These are phyloP conservation scores for Psophocarpus tetragonolobus DNA, from an alignment of 306 rosid genomes.

Conservation along the genomic window DNA sequence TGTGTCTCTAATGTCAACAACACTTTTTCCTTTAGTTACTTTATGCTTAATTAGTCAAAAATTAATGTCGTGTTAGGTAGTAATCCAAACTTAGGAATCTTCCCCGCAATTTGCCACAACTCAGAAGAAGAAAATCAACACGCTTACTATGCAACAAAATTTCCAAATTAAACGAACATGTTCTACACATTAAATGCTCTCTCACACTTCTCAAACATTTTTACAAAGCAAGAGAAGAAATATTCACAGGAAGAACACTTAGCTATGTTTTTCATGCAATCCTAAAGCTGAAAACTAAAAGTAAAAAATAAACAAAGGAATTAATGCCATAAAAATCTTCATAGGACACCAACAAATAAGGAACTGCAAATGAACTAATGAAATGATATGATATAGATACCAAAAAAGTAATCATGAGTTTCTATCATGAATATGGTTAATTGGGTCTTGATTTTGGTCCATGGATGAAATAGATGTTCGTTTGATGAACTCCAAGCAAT, in stretches of 20 bases:
- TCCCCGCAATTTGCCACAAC: constrained; percentile 21
- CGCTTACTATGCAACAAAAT: background rate
- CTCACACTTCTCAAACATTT: constrained; percentile 19
- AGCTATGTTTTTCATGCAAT: constrained; percentile 10
- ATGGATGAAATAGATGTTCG: constrained; percentile 62
- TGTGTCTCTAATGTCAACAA: constrained; percentile 44
- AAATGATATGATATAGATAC: background rate
- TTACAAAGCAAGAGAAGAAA: constrained; percentile 2
- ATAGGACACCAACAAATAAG: background rate
- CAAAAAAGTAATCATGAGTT: constrained; percentile 12
- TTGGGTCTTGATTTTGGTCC: constrained; percentile 44
- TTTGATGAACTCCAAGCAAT: constrained; percentile 93
- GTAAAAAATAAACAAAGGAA: background rate
- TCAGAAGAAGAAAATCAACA: constrained; percentile 29
- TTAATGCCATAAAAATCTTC: background rate
- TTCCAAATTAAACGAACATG: constrained; percentile 16
- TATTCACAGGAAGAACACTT: constrained; percentile 3
- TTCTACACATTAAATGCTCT: background rate
- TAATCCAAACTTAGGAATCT: constrained; percentile 32
- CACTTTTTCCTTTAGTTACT: constrained; percentile 33
- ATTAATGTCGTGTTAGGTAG: constrained; percentile 44
- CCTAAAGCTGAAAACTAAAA: background rate
- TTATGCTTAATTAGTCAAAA: constrained; percentile 43
- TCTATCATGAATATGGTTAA: constrained; percentile 32
- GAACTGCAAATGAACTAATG: constrained; percentile 7